Base-by-base conservation (phyloP, 2,329 filamentous ascomycete species). In the Claviceps arundinis region DNA sequence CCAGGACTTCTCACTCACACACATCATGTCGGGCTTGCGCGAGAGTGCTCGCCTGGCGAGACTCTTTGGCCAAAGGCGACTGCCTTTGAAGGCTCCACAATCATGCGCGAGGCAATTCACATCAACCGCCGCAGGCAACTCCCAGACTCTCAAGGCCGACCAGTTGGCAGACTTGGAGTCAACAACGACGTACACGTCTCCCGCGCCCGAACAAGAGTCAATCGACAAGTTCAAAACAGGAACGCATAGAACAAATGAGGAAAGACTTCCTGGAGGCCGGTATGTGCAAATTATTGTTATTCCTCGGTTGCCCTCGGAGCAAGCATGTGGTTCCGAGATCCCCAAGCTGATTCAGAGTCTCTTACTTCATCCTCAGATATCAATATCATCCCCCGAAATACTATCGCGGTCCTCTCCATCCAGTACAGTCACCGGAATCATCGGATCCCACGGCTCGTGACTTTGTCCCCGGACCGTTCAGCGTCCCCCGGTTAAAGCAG, bases 321-420 rank as follows among this genome's bases (percentile, higher is more conserved):
- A 34, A 34, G 30, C 30, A 4, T 11, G 30, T 34, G 30, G 30
- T 34, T 11, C 9, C 30, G 30, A 34, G 30, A 34, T 34, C 16
- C 22, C 22, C 37, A 47, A 14, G 19, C 47, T 54, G 8, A 52
- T 42, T 40, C 22, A 22, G 30, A 44, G 9, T n/a, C 16, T 42
- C 16, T 16, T 16, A 11, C n/a, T 14, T 5, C 34, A 37, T n/a
- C 34, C n/a, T 16, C 56, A 95, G 91, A 77, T 98, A 97, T 73
- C 87, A 95, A 70, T 97, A 86, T 70, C 89, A 90, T 58, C 85
- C 91, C 49, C 93, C 93, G 57, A 93, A 91, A 72, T 98, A 90
- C 77, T 84, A 95, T 69, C 87, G 91, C 63, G 93, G 93, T 52
- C 90, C 90, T 57, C 77, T 97, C 24, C 90, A 97, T 66, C 93